Evolutionary conservation across 495 filamentous ascomycete species (phyloP).

Genomic region (Daldinia childiae): DNA sequence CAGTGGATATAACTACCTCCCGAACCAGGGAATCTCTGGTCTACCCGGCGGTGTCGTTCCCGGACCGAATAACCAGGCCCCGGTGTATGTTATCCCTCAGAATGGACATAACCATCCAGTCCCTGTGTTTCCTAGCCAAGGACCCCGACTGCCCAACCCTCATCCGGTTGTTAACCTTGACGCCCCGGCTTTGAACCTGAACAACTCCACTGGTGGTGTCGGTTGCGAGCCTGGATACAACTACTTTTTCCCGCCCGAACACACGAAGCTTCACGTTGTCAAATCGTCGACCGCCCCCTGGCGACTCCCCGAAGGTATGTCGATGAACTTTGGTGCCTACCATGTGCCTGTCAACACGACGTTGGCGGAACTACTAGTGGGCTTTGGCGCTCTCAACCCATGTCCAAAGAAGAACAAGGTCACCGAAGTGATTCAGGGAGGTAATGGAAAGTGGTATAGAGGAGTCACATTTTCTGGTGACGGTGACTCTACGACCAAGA

Average conservation of each 20-base stretch:
- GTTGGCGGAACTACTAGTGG: constrained; percentile 54
- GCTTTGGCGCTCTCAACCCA: constrained; percentile 57
- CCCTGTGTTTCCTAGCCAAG: constrained; percentile 34
- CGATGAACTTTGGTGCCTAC: constrained; percentile 48
- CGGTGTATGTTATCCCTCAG: constrained; percentile 29
- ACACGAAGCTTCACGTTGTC: constrained; percentile 60
- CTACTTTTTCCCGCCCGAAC: constrained; percentile 60
- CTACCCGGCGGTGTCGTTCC: constrained; percentile 8
- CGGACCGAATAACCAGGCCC: constrained; percentile 24
- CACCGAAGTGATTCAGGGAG: constrained; percentile 53
- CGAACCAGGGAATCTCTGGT: not conserved
- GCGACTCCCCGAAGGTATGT: constrained; percentile 44
- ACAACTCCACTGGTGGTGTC: constrained; percentile 64
- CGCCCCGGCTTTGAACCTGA: constrained; percentile 64
- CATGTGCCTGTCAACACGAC: constrained; percentile 55
- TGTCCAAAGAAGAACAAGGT: constrained; percentile 53
- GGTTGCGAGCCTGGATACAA: constrained; percentile 62
- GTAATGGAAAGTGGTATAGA: constrained; percentile 52
- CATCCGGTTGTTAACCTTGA: constrained; percentile 54
- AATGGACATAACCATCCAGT: constrained; percentile 33
- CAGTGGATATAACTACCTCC: not conserved
- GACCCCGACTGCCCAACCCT: constrained; percentile 47
- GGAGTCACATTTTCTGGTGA: constrained; percentile 47
- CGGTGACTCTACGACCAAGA: constrained; percentile 38
- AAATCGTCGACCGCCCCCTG: constrained; percentile 55